Base-by-base conservation (phyloP, 2,329 filamentous ascomycete species). In the Pyrenochaeta sp. region DNA sequence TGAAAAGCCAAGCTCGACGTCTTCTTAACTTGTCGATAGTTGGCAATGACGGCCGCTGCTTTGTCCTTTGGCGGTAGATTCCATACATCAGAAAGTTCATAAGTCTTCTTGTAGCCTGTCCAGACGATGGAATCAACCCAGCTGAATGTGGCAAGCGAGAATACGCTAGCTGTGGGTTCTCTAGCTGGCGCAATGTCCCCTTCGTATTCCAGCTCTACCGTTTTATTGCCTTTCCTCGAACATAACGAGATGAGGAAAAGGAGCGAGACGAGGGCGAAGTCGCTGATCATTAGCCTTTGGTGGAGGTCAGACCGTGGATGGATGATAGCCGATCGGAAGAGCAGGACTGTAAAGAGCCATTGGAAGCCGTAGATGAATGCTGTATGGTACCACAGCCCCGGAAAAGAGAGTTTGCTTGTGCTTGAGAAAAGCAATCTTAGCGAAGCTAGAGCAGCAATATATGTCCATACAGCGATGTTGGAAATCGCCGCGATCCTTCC, bases 101-200 rank as follows among this genome's bases (percentile, higher is more conserved):
- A 85, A 0, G 93, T 88, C 74, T 92, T 88, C 74, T 88, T 90
- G 83, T 93, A 98, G 13, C 95, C 95, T 66, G 90, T 88, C 88
- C 90, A 93, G 43, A 99, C 89, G 64, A 99, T 90, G 0, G 89
- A 80, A 77, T 98, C 93, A 22, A 97, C 88, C 95, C 95, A 99
- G 22, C 87, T 83, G 75, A 97, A 99, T 2, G 92, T 95, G 24
- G 89, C 88, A 44, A 96, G 83, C 2, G 95, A 98, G 61, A 98
- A 87, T 6, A 98, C 80, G 74, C 94, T 98, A 1, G 95, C 93
- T 37, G 92, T 83, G 6, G 93, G 92, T 75, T 99, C 93, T 61
- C 86, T 88, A 2, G 93, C 94, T 22, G 95, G 95, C 71, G 94
- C 88, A 50, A 99, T 86, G 32, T 90, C 90, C 59, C 91, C 92